Percentiles rank a stretch among this genome's conserved stretches.
These are phyloP conservation scores for Talinum fruticosum DNA, from an alignment of 148 eudicot species.

Conservation along the genomic window DNA sequence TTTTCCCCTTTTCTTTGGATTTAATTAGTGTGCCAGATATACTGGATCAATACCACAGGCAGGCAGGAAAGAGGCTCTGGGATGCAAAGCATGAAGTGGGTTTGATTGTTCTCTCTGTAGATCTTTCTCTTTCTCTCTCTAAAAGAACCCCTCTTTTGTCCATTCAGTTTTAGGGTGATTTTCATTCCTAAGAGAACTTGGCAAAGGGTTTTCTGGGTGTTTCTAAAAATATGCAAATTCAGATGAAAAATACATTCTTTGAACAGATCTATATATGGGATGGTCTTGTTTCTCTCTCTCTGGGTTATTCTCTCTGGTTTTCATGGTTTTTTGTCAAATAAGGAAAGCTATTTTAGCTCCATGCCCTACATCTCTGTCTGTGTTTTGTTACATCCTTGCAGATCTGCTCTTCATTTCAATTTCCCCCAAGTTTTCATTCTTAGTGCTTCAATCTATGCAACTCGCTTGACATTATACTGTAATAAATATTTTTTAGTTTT, in stretches of 20 bases:
- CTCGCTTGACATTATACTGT: not conserved
- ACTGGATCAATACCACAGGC: conserved; percentile 58
- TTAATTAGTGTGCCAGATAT: conserved; percentile 58
- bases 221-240: conserved; percentile 36
- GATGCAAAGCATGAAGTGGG: conserved; percentile 91
- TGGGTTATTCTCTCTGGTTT: conserved; percentile 19
- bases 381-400: conserved; percentile 45
- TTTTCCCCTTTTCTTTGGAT: not conserved
- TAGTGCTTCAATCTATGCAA: conserved; percentile 13
- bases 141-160: conserved; percentile 8
- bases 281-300: conserved; percentile 21
- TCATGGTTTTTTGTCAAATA: conserved; percentile 19
- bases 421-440: not conserved
- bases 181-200: conserved; percentile 22
- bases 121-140: not conserved
- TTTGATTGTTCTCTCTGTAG: conserved; percentile 1
- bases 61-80: conserved; percentile 69
- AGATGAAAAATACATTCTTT: conserved; percentile 32
- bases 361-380: conserved; percentile 12
- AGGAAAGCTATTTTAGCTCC: conserved; percentile 30
- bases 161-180: conserved; percentile 24
- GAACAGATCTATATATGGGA: conserved; percentile 60
- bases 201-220: conserved; percentile 9
- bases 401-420: conserved; percentile 37
- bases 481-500: not conserved